Base-by-base conservation (phyloP, 2,329 filamentous ascomycete genomes). In the Curvularia sp. region DNA sequence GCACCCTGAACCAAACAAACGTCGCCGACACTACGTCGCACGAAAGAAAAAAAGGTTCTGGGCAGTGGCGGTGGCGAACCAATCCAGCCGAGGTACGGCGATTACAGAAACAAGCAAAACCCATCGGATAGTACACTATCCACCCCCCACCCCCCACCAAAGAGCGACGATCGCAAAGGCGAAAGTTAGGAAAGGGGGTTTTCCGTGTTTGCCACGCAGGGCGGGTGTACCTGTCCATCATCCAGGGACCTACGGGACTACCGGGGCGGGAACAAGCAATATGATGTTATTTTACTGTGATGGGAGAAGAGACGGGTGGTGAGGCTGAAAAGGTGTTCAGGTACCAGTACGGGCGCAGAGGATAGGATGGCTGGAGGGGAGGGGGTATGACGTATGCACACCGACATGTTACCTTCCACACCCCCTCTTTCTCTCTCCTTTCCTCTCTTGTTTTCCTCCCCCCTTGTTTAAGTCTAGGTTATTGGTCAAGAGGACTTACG, bases 141-240 rank as follows among this genome's bases (percentile, higher is more conserved):
- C 26, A 1, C 0, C 8, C 8, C 8, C 26, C 4, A 1, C 26
- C 26, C 26, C 26, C 26, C 26, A 22, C 41, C 41, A 43, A 24
- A 22, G 41, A 24, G 20, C 20, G 20, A 43, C 20, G 41, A 43
- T 43, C 41, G 13, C 20, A 13, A 24, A 42, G 28, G 28, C 7
- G 28, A 13, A 20, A 24, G 10, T 1, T 24, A 5, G 12, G 9
- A 35, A 15, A 35, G 13, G 33, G 41, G 30, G 28, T 28, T 30
- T 30, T 30, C 7, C 7, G 8, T 2, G 30, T 43, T 43, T 26
- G 41, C 41, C 41, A 26, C 41, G 10, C 6, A 10, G 13, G 26
- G 18, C 44, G 44, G 31, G 31, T n/a, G 47, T 49, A n/a, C 47
- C 47, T 49, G 47, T 49, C 47, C 47, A 49, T 49, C 47, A 49